Evolutionary conservation across 106 monocot species (phyloP).

Genomic region (Dactylorhiza incarnata): DNA sequence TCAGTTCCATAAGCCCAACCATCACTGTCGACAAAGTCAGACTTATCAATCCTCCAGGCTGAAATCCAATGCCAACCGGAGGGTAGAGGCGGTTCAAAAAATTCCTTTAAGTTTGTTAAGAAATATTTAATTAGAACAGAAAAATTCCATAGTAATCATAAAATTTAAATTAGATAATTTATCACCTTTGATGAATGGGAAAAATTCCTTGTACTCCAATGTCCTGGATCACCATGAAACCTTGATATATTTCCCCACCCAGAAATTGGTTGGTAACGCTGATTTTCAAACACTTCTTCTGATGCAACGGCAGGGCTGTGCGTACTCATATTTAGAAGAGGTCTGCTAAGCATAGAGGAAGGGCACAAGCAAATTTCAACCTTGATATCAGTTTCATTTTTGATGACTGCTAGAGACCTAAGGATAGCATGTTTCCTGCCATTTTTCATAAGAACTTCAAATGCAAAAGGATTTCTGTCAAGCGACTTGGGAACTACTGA

Average conservation of each 20-base stretch:
- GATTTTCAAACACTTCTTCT: constrained; percentile 87
- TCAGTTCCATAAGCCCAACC: constrained; percentile 86
- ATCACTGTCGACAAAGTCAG: constrained; percentile 54
- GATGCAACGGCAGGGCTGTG: constrained; percentile 17
- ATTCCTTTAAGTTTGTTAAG: constrained; percentile 37
- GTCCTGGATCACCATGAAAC: constrained; percentile 32
- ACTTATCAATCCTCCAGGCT: constrained; percentile 77
- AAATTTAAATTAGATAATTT: constrained; percentile 3
- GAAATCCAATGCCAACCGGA: constrained; percentile 76
- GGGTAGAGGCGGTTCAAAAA: constrained; percentile 71
- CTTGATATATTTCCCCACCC: constrained; percentile 53
- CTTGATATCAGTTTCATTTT: constrained; percentile 72
- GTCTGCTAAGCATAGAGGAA: constrained; percentile 19
- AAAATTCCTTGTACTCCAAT: constrained; percentile 67
- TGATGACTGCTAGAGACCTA: constrained; percentile 61
- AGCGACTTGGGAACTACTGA: constrained; percentile 62
- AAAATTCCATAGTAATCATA: constrained; percentile 5
- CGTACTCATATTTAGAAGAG: constrained; percentile 2
- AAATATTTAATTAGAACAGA: constrained; percentile 3
- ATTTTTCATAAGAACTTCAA: constrained; percentile 73
- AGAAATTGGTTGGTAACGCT: constrained; percentile 55
- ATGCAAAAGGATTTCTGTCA: constrained; percentile 52
- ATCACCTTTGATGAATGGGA: constrained; percentile 71
- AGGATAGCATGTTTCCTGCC: constrained; percentile 78
- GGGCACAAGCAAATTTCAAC: constrained; percentile 72